These are phyloP conservation scores for Ceratobasidium sp. DNA, from an alignment of 1,284 basidiomycete genomes.

Conservation along the genomic window DNA sequence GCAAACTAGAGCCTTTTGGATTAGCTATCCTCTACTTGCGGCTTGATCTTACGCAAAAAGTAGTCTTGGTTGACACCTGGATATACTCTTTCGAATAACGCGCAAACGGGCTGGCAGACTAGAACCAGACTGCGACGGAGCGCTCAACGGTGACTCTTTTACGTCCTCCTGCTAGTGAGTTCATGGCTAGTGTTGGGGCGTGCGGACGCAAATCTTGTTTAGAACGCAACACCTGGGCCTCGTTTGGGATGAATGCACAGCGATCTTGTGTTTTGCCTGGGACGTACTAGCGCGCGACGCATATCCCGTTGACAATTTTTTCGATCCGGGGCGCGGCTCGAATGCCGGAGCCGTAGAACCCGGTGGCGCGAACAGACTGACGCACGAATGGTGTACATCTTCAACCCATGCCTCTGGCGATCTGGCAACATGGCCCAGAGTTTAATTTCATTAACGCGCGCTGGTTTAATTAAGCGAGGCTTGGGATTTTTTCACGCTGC, in stretches of 20 bases:
- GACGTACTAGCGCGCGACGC: slow-evolving; percentile 2
- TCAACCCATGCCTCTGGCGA: not conserved
- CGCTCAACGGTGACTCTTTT: not conserved
- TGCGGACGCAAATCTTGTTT: not conserved
- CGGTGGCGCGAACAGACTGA: slow-evolving; percentile 4
- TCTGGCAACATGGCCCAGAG: not conserved
- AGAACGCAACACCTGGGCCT: slow-evolving; percentile 2
- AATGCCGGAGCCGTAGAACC: not conserved
- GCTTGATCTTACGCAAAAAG: not conserved
- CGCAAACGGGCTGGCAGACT: not conserved
- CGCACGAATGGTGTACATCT: not conserved
- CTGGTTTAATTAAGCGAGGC: slow-evolving; percentile 5
- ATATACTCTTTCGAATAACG: not conserved
- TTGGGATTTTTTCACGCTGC: not conserved
- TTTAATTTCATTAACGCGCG: not conserved
- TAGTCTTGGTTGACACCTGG: not conserved
- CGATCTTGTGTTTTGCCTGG: not conserved
- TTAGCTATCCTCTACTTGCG: not conserved
- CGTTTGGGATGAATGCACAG: not conserved
- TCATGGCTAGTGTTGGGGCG: slow-evolving; percentile 1
- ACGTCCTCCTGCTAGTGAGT: slow-evolving; percentile 1
- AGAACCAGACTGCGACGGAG: not conserved
- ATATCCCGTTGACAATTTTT: not conserved
- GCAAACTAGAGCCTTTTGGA: not conserved
- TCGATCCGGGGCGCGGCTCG: not conserved